Base-by-base conservation (phyloP, 1,284 basidiomycete species). In the Anthracocystis setariae region DNA sequence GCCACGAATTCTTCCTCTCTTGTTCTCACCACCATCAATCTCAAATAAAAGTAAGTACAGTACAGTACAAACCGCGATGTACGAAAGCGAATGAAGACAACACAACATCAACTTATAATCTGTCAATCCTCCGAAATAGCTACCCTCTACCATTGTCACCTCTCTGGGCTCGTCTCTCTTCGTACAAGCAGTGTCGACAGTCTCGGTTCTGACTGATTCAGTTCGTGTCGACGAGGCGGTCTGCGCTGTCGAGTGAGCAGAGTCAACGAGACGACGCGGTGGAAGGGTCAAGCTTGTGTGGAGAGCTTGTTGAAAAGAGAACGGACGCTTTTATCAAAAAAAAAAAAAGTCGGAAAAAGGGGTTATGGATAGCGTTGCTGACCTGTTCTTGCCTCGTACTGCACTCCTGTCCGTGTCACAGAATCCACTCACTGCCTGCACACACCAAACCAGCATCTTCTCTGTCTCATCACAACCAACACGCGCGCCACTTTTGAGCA, bases 121-220 rank as follows among this genome's bases (percentile, higher is more conserved):
- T 71, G 68, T 71, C 68, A 71, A 71, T 71, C 68, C 68, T 71
- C 68, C 53, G 61, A 58, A 44, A 27, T 20, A 12, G 42, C 37
- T 15, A 17, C 7, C 35, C 35, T 15, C 35, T n/a, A n/a, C 8
- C 12, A 37, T 37, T 17, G 13, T 17, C n/a, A 5, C 5, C 35
- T 49, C 35, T 33, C 9, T 9, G 8, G 15, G 17, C 35, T 17
- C n/a, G 12, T 5, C 35, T n/a, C 15, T 37, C 33, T 47, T 32
- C 46, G 5, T 25, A 3, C 18, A n/a, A 18, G 18, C 45, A 21
- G 20, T 27, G 45, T 33, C 27, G 9, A 5, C 3, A 10, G 17
- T n/a, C 27, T 46, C 45, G 45, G 45, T 46, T 46, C 45, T 46
- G 45, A 46, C 45, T 46, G 45, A 18, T 33, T 46, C 45, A 46